phyloP scores from a whole-genome alignment of 345 rosid genomes.

The thale cress (Arabidopsis thaliana) region DNA sequence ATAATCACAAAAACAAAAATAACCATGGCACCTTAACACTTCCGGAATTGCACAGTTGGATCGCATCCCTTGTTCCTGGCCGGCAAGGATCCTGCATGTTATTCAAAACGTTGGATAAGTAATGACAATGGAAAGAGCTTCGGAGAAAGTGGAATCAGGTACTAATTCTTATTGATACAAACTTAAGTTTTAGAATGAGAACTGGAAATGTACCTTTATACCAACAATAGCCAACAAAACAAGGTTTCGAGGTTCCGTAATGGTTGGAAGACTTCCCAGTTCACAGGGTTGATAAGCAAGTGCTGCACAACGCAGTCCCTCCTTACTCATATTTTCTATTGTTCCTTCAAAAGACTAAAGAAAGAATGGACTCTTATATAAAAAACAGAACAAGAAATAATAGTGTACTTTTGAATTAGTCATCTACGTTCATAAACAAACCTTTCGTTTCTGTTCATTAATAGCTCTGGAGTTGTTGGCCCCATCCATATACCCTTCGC shows the following conservation, averaged over 20 bases:
- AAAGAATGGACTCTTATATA: neutral
- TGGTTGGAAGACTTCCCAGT: slow-evolving; percentile 52
- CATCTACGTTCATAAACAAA: slow-evolving; percentile 23
- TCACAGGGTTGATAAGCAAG: slow-evolving; percentile 72
- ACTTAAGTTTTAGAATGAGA: slow-evolving; percentile 10
- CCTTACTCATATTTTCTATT: slow-evolving; percentile 71
- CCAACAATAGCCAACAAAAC: slow-evolving; percentile 89
- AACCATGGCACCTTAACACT: slow-evolving; percentile 63
- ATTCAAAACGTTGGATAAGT: neutral
- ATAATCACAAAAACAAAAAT: neutral
- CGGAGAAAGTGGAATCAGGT: neutral
- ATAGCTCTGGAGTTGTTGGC: slow-evolving; percentile 52
- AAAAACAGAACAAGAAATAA: neutral
- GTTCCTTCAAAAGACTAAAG: slow-evolving; percentile 56
- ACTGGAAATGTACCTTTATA: slow-evolving; percentile 61
- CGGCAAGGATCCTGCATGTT: slow-evolving; percentile 86
- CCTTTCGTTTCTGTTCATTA: slow-evolving; percentile 57
- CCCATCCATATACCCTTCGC: slow-evolving; percentile 64
- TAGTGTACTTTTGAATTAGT: slow-evolving; percentile 8
- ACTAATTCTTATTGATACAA: neutral
- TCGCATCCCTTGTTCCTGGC: slow-evolving; percentile 62
- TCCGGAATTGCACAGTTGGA: slow-evolving; percentile 59
- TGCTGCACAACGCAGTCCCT: slow-evolving; percentile 82
- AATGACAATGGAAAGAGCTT: neutral
- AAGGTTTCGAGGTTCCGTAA: slow-evolving; percentile 59